These are phyloP conservation scores for Penicillium ucsense DNA, from an alignment of 495 filamentous ascomycete species.

Conservation along the genomic window DNA sequence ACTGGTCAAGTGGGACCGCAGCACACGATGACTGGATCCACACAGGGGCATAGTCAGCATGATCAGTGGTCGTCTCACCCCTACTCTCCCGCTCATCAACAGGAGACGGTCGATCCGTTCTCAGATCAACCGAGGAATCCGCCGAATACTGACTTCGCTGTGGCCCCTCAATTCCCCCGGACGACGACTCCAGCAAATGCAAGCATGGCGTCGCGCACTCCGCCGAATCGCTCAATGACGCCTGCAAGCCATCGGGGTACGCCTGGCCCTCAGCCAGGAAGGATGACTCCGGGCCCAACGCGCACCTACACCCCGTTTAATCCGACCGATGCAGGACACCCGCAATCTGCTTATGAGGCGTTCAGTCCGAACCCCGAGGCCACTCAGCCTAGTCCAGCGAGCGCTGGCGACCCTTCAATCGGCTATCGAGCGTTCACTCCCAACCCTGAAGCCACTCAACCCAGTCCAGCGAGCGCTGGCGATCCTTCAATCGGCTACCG, in stretches of 20 bases:
- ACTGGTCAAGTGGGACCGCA: too few relatives aligned
- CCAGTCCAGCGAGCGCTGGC: too few relatives aligned
- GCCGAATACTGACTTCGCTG: background rate
- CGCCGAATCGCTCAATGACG: constrained; percentile 8
- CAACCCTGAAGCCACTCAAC: too few relatives aligned
- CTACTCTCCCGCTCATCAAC: too few relatives aligned
- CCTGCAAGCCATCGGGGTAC: constrained; percentile 13
- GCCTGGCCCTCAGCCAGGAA: constrained; percentile 5
- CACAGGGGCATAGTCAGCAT: too few relatives aligned
- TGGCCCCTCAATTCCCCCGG: background rate
- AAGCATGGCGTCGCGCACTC: background rate
- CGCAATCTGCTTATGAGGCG: constrained; percentile 9
- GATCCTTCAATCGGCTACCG: too few relatives aligned
- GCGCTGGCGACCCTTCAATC: too few relatives aligned
- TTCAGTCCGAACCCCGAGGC: constrained; percentile 10
- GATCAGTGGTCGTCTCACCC: too few relatives aligned
- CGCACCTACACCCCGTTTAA: constrained; percentile 3
- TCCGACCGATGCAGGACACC: constrained; percentile 3
- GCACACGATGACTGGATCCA: too few relatives aligned
- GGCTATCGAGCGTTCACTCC: too few relatives aligned
- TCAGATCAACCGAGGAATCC: background rate
- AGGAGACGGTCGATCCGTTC: background rate
- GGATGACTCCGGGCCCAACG: constrained; percentile 3
- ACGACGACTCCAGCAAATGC: constrained; percentile 11
- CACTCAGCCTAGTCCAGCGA: background rate